These are phyloP conservation scores for Fistulinella staudtii DNA, from an alignment of 1,284 basidiomycete species.

Conservation along the genomic window DNA sequence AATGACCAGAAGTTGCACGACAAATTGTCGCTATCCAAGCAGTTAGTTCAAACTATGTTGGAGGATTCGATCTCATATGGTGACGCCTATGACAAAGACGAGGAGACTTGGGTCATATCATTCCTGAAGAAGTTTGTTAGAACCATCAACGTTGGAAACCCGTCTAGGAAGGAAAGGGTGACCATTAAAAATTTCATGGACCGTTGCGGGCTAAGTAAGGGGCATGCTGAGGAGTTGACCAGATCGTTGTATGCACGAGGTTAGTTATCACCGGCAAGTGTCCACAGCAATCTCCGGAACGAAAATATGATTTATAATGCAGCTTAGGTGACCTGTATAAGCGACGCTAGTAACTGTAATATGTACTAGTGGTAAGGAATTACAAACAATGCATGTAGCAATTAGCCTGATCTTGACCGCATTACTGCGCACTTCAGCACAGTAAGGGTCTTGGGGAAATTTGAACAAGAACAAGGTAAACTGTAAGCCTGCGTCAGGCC, in stretches of 20 bases:
- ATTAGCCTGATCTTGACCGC: no score
- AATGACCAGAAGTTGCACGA: constrained; percentile 1
- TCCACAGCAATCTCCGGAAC: no score
- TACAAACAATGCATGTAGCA: no score
- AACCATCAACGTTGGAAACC: constrained; percentile 13
- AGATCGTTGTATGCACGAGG: constrained; percentile 10
- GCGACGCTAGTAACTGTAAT: no score
- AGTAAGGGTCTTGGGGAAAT: no score
- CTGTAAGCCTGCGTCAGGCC: no score
- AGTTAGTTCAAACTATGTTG: constrained; percentile 18
- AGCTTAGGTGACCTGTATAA: no score
- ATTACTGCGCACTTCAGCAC: no score
- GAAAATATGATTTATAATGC: no score
- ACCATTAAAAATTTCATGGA: constrained; percentile 8
- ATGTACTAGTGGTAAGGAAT: no score
- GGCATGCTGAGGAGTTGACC: constrained; percentile 20
- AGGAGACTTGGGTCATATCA: constrained; percentile 20
- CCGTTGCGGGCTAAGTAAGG: constrained; percentile 18
- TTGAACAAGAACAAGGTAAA: no score
- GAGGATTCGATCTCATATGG: constrained; percentile 23
- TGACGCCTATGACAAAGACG: constrained; percentile 13
- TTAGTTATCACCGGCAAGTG: no score
- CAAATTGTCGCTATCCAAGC: constrained; percentile 15
- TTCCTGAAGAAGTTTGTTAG: constrained; percentile 23
- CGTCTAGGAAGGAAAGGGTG: constrained; percentile 12